phyloP scores from a whole-genome alignment of 768 basidiomycete species.

The Piloderma croceum region DNA sequence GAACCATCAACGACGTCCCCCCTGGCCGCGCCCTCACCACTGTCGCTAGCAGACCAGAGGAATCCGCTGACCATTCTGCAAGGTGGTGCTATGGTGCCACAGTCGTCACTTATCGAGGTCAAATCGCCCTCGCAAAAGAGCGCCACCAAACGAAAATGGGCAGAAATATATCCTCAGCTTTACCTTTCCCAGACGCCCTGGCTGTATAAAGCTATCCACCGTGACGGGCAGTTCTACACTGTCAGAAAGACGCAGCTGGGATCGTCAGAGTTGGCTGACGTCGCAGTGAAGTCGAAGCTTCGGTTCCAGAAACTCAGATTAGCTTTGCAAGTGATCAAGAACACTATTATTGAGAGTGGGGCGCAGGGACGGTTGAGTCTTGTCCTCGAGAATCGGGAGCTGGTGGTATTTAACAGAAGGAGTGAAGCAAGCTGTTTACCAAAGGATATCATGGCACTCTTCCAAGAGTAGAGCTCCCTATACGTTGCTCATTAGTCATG shows the following conservation, averaged over 20 bases:
- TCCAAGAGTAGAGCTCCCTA: no score
- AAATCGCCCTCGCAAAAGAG: conserved; percentile 36
- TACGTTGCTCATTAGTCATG: no score
- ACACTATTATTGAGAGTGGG: no score
- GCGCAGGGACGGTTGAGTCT: no score
- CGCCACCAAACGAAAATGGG: conserved; percentile 42
- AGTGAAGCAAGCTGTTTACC: no score
- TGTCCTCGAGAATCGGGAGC: no score
- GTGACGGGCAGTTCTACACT: conserved; percentile 44
- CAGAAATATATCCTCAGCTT: conserved; percentile 57
- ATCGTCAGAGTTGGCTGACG: conserved; percentile 30
- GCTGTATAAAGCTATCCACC: conserved; percentile 55
- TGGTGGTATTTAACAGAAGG: no score
- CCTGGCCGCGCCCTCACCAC: no score
- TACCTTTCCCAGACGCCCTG: conserved; percentile 64
- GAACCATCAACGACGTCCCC: no score
- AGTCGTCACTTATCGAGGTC: conserved; percentile 41
- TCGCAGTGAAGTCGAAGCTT: conserved; percentile 29
- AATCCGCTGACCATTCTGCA: conserved; percentile 15
- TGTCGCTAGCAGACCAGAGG: no score
- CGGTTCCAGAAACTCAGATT: conserved; percentile 34
- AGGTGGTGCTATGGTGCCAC: conserved; percentile 31
- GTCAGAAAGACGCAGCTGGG: conserved; percentile 43
- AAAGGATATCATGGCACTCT: no score
- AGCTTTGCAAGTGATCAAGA: conserved; percentile 31